Percentiles rank a stretch among this genome's conserved stretches.
phyloP scores from a whole-genome alignment of 495 filamentous ascomycete species.

The Hyaloscypha bicolor region DNA sequence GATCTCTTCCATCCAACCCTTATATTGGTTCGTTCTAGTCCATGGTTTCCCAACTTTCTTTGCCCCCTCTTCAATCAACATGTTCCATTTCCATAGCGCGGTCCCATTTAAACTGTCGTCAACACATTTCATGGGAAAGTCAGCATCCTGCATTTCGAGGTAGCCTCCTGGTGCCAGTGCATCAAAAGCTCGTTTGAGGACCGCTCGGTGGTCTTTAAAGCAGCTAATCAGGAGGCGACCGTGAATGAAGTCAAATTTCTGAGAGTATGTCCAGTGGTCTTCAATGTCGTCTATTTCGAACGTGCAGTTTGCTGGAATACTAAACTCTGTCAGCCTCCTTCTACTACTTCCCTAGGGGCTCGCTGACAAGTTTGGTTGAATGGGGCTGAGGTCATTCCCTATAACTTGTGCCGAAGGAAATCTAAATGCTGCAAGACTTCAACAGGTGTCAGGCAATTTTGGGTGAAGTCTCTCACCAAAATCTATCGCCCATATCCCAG shows the following conservation, averaged over 20 bases:
- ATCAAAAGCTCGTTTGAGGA: conserved; percentile 17
- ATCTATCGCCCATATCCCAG: conserved; percentile 2
- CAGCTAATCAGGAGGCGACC: conserved; percentile 28
- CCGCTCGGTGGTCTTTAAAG: conserved; percentile 11
- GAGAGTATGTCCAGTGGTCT: conserved; percentile 52
- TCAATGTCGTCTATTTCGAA: conserved; percentile 59
- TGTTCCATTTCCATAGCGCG: conserved; percentile 35
- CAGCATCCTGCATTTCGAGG: conserved; percentile 47
- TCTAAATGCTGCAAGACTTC: conserved; percentile 28
- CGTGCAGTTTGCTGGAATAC: conserved; percentile 49
- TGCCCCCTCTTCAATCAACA: conserved; percentile 35
- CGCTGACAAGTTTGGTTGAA: conserved; percentile 42
- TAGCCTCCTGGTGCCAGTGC: conserved; percentile 48
- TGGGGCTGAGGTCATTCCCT: conserved; percentile 52
- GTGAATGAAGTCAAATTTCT: conserved; percentile 57
- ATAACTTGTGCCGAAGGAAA: not conserved
- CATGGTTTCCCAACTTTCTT: not conserved
- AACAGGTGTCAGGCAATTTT: not conserved
- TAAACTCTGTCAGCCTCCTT: not conserved
- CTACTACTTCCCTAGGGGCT: not conserved
- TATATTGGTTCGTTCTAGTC: conserved; percentile 22
- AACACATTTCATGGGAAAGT: conserved; percentile 39
- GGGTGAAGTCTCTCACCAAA: not conserved
- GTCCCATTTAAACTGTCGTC: conserved; percentile 36
- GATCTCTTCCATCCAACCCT: conserved; percentile 33